Base-by-base conservation (phyloP, 768 basidiomycete species). In the Lyophyllum decastes region DNA sequence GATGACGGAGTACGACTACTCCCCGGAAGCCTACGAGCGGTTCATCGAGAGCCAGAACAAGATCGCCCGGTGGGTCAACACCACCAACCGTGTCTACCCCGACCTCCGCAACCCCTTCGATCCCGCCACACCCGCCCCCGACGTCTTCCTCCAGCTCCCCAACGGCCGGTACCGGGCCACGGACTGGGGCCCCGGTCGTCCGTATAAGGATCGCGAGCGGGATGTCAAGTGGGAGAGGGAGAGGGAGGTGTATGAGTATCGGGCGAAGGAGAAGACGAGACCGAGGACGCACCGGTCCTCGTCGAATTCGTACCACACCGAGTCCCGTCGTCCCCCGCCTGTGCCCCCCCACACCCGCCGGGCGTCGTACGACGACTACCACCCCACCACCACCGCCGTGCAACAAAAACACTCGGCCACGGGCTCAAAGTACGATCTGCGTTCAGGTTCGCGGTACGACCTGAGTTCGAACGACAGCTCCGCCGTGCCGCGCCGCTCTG, bases 1-100 rank as follows among this genome's bases (percentile, higher is more conserved):
- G 16, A 67, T 67, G 66, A 67, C 66, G 22, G 66, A 67, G 49
- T 67, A 67, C 50, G 66, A 67, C 55, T 67, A 61, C 38, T 65
- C 66, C 16, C 66, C 66, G 0, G 66, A 65, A 34, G 66, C 66
- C 17, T 65, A 57, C 26, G 61, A 64, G 40, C 61, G 50, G 0
- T 59, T 52, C 57, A 34, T 67, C 5, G 60, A 46, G 33, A 55
- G 51, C 19, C 61, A 64, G 49, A 46, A 59, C 46, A 62, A 59
- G 44, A 62, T 64, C 30, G 59, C 61, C 0, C 51, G 53, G 11
- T 64, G 64, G 64, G 64, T 61, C 14, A 27, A 56, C 44, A 50
- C 46, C 26, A 62, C 61, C 5, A 62, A 59, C 41, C 45, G 38
- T 6, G 21, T 56, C 21, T 55, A 60, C 54, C 41, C 51, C 7